Evolutionary conservation across 2,329 filamentous ascomycete genomes (phyloP).

Genomic region (Penicillium crustosum): DNA sequence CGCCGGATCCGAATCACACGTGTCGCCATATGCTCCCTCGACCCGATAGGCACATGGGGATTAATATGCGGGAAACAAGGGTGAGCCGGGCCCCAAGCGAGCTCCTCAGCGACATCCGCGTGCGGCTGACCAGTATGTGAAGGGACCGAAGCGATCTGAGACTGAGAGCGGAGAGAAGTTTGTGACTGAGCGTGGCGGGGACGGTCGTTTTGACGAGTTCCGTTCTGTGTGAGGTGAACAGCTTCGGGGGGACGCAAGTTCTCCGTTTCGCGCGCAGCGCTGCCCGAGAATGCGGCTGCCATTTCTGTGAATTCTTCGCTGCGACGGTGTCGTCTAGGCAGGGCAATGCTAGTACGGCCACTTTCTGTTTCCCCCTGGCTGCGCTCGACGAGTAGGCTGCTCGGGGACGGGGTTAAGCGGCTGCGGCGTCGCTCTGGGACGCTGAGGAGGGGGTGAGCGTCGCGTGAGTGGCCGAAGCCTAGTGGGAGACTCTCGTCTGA

Average conservation of each 20-base stretch:
- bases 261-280: slow-evolving; percentile 29
- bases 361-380: slow-evolving; percentile 49
- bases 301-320: slow-evolving; percentile 31
- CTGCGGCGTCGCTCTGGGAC: slow-evolving; percentile 58
- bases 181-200: slow-evolving; percentile 44
- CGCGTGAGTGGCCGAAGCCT: slow-evolving; percentile 39
- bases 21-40: slow-evolving; percentile 71
- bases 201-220: slow-evolving; percentile 26
- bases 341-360: slow-evolving; percentile 53
- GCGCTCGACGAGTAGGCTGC: slow-evolving; percentile 50
- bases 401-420: slow-evolving; percentile 49
- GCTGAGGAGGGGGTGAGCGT: slow-evolving; percentile 57
- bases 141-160: slow-evolving; percentile 41
- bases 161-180: slow-evolving; percentile 42
- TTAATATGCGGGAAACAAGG: slow-evolving; percentile 94
- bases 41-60: slow-evolving; percentile 79
- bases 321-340: slow-evolving; percentile 47
- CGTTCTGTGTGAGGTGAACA: slow-evolving; percentile 31
- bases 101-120: slow-evolving; percentile 62
- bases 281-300: slow-evolving; percentile 28
- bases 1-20: slow-evolving; percentile 87
- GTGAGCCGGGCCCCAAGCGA: slow-evolving; percentile 89
- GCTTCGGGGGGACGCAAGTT: slow-evolving; percentile 33
- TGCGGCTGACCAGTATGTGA: slow-evolving; percentile 37
- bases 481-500: slow-evolving; percentile 38